Evolutionary conservation across 805 yeast genomes (phyloP), one percentile per base, ranked within the genome.

Genomic region (Candida sakaeoensis): DNA sequence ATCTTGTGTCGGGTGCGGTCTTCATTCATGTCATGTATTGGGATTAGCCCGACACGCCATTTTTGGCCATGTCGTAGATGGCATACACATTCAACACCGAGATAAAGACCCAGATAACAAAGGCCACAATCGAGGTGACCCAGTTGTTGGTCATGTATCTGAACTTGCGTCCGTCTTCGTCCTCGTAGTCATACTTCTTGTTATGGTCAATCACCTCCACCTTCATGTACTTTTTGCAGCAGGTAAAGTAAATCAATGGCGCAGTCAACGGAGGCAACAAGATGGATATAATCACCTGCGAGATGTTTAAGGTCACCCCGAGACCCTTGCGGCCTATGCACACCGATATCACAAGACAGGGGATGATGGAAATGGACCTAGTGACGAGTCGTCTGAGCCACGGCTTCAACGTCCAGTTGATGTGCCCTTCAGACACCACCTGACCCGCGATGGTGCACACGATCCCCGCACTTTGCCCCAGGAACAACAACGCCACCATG

Each of bases 401-500:
- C 3, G 96, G 96, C 45, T 70, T 73, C 30, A 86, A 48, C 2
- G 75, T 78, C 96, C 96, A 89, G 39, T 80, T 75, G 28, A 90
- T 66, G 53, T 86, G 91, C 1, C 97, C 97, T 58, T 90, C 97
- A 49, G 88, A 77, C 2, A 90, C 96, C 50, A 90, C 80, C 60
- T 90, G 95, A 8, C 96, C 96, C 0, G 95, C 87, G 65, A 90
- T 83, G 0, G 97, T 90, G 58, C 96, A 89, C 2, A 89, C 90
- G 31, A 90, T 79, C 36, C 96, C 95, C 0, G 96, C 96, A 33
- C 90, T 82, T 53, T 85, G 89, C 5, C 96, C 96, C 42, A 93
- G 82, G 43, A 85, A 76, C 28, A 90, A 65, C 50, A 90, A 68
- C 0, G 96, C 96, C 39, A 87, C 58, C 74, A 88, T 88, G 63